A percentile compares a stretch with the other conserved stretches of the same genome.
phyloP scores from a whole-genome alignment of 805 yeast genomes.

The Teunomyces kruisii region DNA sequence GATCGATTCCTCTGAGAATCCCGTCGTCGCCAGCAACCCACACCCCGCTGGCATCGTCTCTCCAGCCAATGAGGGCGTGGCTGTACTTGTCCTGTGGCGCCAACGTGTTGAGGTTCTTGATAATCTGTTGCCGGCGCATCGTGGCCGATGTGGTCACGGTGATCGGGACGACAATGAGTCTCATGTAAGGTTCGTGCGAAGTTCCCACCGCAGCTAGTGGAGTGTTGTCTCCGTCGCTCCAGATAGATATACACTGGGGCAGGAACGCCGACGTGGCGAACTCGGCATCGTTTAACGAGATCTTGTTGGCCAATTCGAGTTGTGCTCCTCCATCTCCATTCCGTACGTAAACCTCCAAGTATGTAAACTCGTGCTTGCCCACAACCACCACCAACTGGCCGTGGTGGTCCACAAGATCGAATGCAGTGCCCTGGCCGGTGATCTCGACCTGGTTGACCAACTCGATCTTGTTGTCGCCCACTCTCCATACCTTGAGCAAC shows the following conservation, averaged over 20 bases:
- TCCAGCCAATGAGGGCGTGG: slow-evolving; percentile 48
- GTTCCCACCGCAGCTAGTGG: slow-evolving; percentile 62
- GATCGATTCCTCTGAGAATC: slow-evolving; percentile 55
- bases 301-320: slow-evolving; percentile 27
- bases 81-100: slow-evolving; percentile 73
- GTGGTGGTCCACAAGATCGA: slow-evolving; percentile 34
- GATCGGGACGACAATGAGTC: slow-evolving; percentile 56
- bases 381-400: slow-evolving; percentile 45
- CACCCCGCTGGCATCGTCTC: slow-evolving; percentile 43
- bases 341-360: slow-evolving; percentile 44
- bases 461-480: slow-evolving; percentile 17
- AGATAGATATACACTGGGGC: slow-evolving; percentile 45
- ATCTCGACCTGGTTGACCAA: slow-evolving; percentile 31
- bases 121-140: slow-evolving; percentile 26
- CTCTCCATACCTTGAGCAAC: slow-evolving; percentile 35
- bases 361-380: slow-evolving; percentile 61
- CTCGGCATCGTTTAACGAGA: slow-evolving; percentile 73
- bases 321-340: background rate
- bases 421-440: slow-evolving; percentile 51
- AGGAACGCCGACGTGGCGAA: slow-evolving; percentile 65
- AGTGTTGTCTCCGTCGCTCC: slow-evolving; percentile 5
- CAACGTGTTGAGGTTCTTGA: slow-evolving; percentile 39
- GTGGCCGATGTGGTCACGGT: slow-evolving; percentile 23
- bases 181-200: slow-evolving; percentile 75
- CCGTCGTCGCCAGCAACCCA: slow-evolving; percentile 78